Conservation (phyloP, 139 green algal genomes). For the Micractinium conductrix region DNA sequence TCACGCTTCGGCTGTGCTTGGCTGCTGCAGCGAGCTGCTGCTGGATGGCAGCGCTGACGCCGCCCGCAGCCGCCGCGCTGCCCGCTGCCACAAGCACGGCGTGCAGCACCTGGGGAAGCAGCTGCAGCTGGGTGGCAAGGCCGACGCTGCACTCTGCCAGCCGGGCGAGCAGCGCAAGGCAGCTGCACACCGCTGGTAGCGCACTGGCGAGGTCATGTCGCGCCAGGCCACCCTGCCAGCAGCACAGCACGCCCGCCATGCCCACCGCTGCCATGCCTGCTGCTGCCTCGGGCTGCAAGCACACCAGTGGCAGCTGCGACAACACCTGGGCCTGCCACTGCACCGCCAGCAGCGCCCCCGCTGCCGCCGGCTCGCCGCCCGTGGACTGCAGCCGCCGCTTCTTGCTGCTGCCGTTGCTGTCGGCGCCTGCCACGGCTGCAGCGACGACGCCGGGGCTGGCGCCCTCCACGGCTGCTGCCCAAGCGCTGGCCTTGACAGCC, state of each 20-base stretch:
- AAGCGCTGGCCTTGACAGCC: background rate
- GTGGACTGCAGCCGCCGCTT: background rate
- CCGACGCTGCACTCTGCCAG: background rate
- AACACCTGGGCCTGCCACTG: background rate
- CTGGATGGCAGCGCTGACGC: background rate
- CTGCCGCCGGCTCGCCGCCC: background rate
- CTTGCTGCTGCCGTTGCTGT: background rate
- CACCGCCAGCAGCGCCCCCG: background rate
- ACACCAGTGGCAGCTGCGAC: constrained; percentile 4
- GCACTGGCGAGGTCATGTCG: background rate
- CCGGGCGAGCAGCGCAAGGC: background rate
- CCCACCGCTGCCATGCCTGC: constrained; percentile 10
- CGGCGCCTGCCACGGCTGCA: background rate
- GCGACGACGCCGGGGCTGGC: background rate
- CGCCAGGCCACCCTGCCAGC: background rate
- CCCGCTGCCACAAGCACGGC: background rate
- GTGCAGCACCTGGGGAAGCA: background rate
- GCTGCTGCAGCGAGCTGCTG: background rate
- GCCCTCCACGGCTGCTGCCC: background rate
- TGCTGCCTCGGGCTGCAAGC: background rate
- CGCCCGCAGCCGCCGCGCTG: background rate
- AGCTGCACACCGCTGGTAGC: background rate
- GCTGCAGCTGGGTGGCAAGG: background rate
- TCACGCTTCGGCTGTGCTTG: background rate
- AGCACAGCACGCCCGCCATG: background rate